Percentiles rank a stretch among this genome's conserved stretches.
Evolutionary conservation across 1,139 yeast genomes (phyloP).

Genomic region (Yamadazyma dendronema): DNA sequence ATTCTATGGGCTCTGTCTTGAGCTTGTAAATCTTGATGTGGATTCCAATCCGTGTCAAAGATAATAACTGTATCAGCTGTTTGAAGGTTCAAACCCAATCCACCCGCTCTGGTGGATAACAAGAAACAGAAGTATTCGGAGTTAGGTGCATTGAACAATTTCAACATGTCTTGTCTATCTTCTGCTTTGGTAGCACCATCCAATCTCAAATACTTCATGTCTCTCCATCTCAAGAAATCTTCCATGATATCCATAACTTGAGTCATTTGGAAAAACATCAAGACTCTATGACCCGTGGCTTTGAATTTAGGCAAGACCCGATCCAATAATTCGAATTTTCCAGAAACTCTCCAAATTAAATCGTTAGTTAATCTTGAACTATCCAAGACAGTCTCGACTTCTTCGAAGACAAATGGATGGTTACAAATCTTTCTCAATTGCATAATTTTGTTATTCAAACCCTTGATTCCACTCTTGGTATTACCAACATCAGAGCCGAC

Average conservation of each 20-base stretch:
- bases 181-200: slow-evolving; percentile 86
- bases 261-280: slow-evolving; percentile 85
- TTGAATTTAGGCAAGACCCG: slow-evolving; percentile 73
- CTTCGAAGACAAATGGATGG: slow-evolving; percentile 96
- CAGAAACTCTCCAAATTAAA: slow-evolving; percentile 71
- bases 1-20: slow-evolving; percentile 90
- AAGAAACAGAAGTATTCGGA: slow-evolving; percentile 78
- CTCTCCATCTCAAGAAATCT: slow-evolving; percentile 66
- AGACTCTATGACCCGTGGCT: slow-evolving; percentile 73
- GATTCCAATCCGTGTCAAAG: slow-evolving; percentile 90
- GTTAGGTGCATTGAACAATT: slow-evolving; percentile 66
- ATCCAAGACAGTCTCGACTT: slow-evolving; percentile 83
- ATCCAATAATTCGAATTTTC: slow-evolving; percentile 77
- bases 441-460: slow-evolving; percentile 90
- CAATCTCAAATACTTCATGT: slow-evolving; percentile 68
- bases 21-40: slow-evolving; percentile 89
- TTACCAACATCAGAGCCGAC: slow-evolving; percentile 47
- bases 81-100: slow-evolving; percentile 79
- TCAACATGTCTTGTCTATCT: slow-evolving; percentile 70
- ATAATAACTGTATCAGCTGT: slow-evolving; percentile 88
- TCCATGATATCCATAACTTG: slow-evolving; percentile 90
- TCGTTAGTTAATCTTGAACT: slow-evolving; percentile 71
- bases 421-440: slow-evolving; percentile 94
- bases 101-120: slow-evolving; percentile 87
- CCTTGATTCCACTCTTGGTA: slow-evolving; percentile 64